phyloP scores from a whole-genome alignment of 1,284 basidiomycete genomes.

The Fomitopsis betulina region DNA sequence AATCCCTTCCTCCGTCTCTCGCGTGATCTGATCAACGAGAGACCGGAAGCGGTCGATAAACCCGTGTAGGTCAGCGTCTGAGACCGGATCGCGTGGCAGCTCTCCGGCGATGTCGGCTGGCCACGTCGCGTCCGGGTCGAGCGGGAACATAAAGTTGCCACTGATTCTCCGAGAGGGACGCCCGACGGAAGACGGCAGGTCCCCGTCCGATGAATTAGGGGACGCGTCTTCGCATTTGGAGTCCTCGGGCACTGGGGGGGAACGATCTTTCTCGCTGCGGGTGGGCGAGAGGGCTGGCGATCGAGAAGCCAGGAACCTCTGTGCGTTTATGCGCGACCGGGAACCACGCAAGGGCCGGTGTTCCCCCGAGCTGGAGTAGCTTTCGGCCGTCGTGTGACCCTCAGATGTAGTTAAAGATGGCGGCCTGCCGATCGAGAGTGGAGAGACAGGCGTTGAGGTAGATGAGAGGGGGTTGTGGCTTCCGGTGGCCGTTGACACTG shows the following conservation, averaged over 20 bases:
- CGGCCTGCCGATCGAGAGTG: conserved; percentile 13
- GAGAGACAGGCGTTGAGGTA: conserved; percentile 15
- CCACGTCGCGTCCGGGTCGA: conserved; percentile 7
- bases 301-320: conserved; percentile 1
- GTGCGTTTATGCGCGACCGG: conserved; percentile 16
- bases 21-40: conserved; percentile 43
- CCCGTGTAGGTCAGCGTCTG: conserved; percentile 33
- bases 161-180: conserved; percentile 11
- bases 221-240: conserved; percentile 9
- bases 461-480: conserved; percentile 20
- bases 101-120: conserved; percentile 5
- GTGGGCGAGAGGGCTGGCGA: conserved; percentile 1
- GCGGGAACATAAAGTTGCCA: conserved; percentile 16
- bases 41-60: conserved; percentile 47
- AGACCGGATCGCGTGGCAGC: conserved; percentile 5
- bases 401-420: conserved; percentile 8
- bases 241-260: neutral
- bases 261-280: conserved; percentile 1
- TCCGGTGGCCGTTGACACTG: conserved; percentile 13
- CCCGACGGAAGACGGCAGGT: conserved; percentile 8
- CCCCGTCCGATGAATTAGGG: conserved; percentile 21
- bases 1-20: conserved; percentile 46
- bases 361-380: conserved; percentile 11
- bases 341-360: conserved; percentile 18
- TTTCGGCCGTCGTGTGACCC: conserved; percentile 14